phyloP scores from a whole-genome alignment of 768 basidiomycete genomes.

The Suillus variegatus region DNA sequence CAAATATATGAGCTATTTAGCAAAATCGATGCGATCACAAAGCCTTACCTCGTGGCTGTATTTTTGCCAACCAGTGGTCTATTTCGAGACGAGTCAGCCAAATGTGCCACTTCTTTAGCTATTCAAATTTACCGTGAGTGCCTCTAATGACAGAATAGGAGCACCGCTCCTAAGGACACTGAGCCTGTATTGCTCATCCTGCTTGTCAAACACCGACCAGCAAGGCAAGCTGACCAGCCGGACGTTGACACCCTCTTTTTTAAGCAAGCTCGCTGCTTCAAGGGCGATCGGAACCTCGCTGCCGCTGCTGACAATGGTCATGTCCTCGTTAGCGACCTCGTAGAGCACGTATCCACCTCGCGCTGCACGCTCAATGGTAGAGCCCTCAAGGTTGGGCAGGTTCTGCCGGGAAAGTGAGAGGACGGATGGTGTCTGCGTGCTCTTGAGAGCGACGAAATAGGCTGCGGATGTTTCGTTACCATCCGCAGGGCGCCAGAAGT shows the following conservation, averaged over 20 bases:
- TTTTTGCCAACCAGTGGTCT: conserved; percentile 82
- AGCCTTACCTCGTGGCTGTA: conserved; percentile 77
- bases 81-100: conserved; percentile 13
- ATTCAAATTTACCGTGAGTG: conserved; percentile 52
- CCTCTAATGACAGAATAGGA: conserved; percentile 89
- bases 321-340: conserved; percentile 76
- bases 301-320: conserved; percentile 89
- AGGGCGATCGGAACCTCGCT: conserved; percentile 88
- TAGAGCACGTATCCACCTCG: conserved; percentile 90
- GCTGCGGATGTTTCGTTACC: conserved; percentile 97
- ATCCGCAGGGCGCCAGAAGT: conserved; percentile 92
- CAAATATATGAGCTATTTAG: conserved; percentile 16
- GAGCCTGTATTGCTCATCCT: conserved; percentile 76
- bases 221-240: conserved; percentile 89
- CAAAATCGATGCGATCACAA: background rate
- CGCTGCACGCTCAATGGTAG: conserved; percentile 78
- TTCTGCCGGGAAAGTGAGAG: conserved; percentile 86
- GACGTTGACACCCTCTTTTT: conserved; percentile 73
- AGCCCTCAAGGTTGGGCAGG: conserved; percentile 88
- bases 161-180: conserved; percentile 87
- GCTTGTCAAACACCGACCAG: conserved; percentile 85
- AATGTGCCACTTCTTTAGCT: conserved; percentile 1
- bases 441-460: conserved; percentile 77
- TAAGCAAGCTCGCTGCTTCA: conserved; percentile 82
- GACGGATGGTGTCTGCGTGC: conserved; percentile 79